These are phyloP conservation scores for Cordyceps cateniannulata DNA, from an alignment of 2,329 filamentous ascomycete genomes.

Conservation along the genomic window DNA sequence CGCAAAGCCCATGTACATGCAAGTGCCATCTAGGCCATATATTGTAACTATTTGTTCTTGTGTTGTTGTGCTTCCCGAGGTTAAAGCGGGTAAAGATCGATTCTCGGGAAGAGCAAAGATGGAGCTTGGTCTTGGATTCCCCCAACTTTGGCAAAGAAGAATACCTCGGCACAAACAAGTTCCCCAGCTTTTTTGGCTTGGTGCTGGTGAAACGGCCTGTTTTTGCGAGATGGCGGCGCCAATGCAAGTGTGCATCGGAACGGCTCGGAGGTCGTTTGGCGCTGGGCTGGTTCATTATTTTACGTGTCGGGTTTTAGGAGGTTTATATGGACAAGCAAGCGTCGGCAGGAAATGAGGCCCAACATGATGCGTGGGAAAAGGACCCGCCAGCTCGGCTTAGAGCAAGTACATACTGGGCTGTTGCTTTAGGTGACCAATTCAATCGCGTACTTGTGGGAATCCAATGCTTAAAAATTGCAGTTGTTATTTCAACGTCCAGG, in stretches of 20 bases:
- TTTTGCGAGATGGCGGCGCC: neutral
- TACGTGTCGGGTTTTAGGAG: too few relatives aligned
- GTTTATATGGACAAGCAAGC: neutral
- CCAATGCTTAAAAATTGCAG: too few relatives aligned
- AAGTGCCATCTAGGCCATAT: too few relatives aligned
- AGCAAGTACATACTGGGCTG: neutral
- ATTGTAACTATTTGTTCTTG: neutral
- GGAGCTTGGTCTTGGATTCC: too few relatives aligned
- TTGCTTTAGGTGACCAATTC: neutral
- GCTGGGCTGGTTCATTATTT: neutral
- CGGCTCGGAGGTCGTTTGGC: neutral
- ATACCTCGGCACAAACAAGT: neutral
- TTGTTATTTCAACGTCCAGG: too few relatives aligned
- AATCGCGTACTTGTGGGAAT: neutral
- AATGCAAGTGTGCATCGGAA: neutral
- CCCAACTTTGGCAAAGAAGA: too few relatives aligned
- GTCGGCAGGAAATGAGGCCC: neutral
- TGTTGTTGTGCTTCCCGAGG: neutral
- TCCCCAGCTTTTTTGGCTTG: neutral
- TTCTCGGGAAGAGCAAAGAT: neutral
- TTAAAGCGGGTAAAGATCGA: conserved; percentile 9
- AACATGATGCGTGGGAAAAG: neutral
- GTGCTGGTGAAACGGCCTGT: neutral
- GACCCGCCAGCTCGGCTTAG: neutral
- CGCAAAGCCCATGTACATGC: neutral